Evolutionary conservation across 2,329 filamentous ascomycete species (phyloP).

Genomic region (Xylariaceae sp.): DNA sequence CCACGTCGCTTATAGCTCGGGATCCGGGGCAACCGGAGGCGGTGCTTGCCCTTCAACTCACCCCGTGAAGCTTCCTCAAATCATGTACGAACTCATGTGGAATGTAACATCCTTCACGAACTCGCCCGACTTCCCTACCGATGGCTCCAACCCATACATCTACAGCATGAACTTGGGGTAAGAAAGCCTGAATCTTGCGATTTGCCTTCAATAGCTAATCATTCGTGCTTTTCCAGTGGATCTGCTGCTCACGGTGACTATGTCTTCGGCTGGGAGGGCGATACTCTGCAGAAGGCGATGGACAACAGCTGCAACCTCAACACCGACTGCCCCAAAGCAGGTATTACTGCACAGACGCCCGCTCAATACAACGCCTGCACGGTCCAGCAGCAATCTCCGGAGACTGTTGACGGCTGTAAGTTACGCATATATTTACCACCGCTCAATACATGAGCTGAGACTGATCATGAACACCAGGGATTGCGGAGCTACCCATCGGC

Average conservation of each 20-base stretch:
- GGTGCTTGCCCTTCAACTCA: slow-evolving; percentile 45
- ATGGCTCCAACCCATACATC: slow-evolving; percentile 42
- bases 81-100: slow-evolving; percentile 51
- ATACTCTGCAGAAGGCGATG: slow-evolving; percentile 48
- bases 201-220: background rate
- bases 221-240: slow-evolving; percentile 29
- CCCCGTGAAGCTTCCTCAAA: slow-evolving; percentile 46
- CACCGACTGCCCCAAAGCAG: slow-evolving; percentile 41
- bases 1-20: slow-evolving; percentile 46
- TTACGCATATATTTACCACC: slow-evolving; percentile 4
- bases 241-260: slow-evolving; percentile 51
- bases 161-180: slow-evolving; percentile 45
- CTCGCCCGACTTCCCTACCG: slow-evolving; percentile 41
- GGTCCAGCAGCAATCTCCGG: slow-evolving; percentile 44
- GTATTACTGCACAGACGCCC: slow-evolving; percentile 44
- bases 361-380: slow-evolving; percentile 46
- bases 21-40: slow-evolving; percentile 44
- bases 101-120: slow-evolving; percentile 42
- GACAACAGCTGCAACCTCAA: slow-evolving; percentile 47
- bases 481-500: slow-evolving; percentile 30
- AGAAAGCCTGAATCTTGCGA: slow-evolving; percentile 7
- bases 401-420: slow-evolving; percentile 50
- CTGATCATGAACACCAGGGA: slow-evolving; percentile 22
- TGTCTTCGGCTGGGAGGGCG: slow-evolving; percentile 50
- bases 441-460: background rate